Conservation (phyloP, 345 rosid species). For the Euphorbia pulcherrima region DNA sequence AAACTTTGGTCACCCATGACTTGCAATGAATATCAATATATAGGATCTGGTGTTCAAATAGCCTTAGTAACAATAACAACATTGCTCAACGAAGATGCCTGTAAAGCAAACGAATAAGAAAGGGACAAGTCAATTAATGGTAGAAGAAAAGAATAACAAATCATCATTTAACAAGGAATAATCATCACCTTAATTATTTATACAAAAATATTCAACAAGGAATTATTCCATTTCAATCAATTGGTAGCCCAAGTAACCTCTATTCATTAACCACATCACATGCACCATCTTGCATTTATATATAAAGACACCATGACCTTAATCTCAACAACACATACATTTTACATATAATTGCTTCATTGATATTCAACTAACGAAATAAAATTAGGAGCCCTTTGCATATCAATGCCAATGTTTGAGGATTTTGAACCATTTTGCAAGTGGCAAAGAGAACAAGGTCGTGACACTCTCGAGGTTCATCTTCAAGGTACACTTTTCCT, state of each 20-base stretch:
- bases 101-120: too few relatives aligned
- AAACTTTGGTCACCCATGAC: too few relatives aligned
- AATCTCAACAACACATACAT: too few relatives aligned
- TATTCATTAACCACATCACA: neutral
- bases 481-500: conserved; percentile 10
- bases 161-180: neutral
- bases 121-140: too few relatives aligned
- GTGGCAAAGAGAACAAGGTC: conserved; percentile 31
- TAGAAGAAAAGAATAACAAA: neutral
- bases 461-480: conserved; percentile 40
- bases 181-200: neutral
- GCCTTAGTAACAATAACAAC: too few relatives aligned
- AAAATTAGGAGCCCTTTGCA: neutral
- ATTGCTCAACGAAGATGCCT: too few relatives aligned
- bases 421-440: conserved; percentile 53
- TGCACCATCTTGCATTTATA: neutral
- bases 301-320: neutral
- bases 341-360: neutral
- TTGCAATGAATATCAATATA: too few relatives aligned
- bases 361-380: neutral
- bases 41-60: too few relatives aligned
- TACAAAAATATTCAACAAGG: neutral
- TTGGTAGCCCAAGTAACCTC: conserved; percentile 18
- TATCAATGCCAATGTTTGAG: conserved; percentile 21
- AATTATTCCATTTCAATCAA: conserved; percentile 9